Evolutionary conservation across 2,329 filamentous ascomycete genomes (phyloP), one percentile per base, ranked within the genome.

Genomic region (Laburnicola sp.): DNA sequence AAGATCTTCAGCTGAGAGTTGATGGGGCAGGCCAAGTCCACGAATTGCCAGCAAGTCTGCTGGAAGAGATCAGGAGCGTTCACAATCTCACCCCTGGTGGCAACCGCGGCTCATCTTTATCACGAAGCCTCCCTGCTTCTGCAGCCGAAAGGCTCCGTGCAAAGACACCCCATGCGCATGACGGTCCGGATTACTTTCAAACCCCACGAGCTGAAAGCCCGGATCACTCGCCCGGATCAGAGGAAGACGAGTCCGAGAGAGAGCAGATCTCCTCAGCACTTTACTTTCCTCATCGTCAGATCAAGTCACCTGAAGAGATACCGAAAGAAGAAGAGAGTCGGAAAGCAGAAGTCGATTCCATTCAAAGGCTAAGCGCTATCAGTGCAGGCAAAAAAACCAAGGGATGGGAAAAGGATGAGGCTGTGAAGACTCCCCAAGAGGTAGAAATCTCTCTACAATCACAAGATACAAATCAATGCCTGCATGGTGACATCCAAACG

Each of bases 221-320:
- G 48, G 64, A 65, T 25, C 64, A 40, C 16, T 66, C 68, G 9
- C 65, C 61, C 28, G 59, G 56, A 23, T 72, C 69, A n/a, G 80
- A 80, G 30, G 81, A 82, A 41, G 80, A 83, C n/a, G 81, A 83
- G 30, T 91, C 88, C 10, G 87, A 89, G 51, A 86, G 89, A 68
- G 89, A 94, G 70, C 89, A 93, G 71, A 91, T 94, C 56, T 91
- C 88, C n/a, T 93, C 88, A 28, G 89, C 89, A 23, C 80, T 91
- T 35, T 94, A 94, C 68, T 80, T 91, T 41, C 89, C 89, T 36
- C 89, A 93, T 75, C 85, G 89, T 62, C 79, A 81, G 53, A 68
- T 80, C 39, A 72, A 68, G 48, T 58, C 73, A 26, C 65, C 74
- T 7, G 75, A 78, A 37, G 72, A 74, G 42, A 53, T 53, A 35